Base-by-base conservation (phyloP, 2,329 filamentous ascomycete species). In the Fusarium sp. region DNA sequence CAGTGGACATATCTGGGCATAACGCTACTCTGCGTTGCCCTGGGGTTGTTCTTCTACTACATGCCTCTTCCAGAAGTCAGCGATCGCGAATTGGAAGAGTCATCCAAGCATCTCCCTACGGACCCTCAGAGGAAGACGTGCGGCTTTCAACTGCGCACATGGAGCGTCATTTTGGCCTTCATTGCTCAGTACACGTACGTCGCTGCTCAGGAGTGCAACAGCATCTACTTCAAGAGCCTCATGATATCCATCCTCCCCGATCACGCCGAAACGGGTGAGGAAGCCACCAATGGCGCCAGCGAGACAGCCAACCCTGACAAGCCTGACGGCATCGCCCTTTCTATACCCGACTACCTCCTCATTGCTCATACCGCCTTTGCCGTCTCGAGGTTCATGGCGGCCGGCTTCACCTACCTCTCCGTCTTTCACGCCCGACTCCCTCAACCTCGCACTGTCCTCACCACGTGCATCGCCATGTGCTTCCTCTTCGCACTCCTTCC, bases 1-100 rank as follows among this genome's bases (percentile, higher is more conserved):
- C 94, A 96, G 81, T 97, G 93, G 92, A 93, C 93, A 0, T 96
- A 96, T 76, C 88, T 96, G n/a, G 92, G 91, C 64, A 92, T 96
- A 70, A 94, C 93, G 0, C 85, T 93, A 27, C 91, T 95, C 65
- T 93, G 93, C 67, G 93, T 92, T 62, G 85, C 89, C 4, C 86
- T 97, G 4, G 93, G 91, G 0, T 83, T 92, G 5, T 89, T 92
- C 78, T 92, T 93, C 79, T 92, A 89, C 79, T 93, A 92, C 76
- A 90, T 92, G 85, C 90, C 90, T 0, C 83, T 92, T 3, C 90
- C 90, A 0, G 91, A 92, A 73, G 87, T 90, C 10, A 86, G 84
- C 38, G 89, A 91, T 71, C 80, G 82, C 20, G 89, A 90, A 70
- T 84, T 91, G 40, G 86, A 88, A 69, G 79, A 83, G 16, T 85